Conservation (phyloP, 371 early-diverging fungal species). For the Umbelopsis sp. region DNA sequence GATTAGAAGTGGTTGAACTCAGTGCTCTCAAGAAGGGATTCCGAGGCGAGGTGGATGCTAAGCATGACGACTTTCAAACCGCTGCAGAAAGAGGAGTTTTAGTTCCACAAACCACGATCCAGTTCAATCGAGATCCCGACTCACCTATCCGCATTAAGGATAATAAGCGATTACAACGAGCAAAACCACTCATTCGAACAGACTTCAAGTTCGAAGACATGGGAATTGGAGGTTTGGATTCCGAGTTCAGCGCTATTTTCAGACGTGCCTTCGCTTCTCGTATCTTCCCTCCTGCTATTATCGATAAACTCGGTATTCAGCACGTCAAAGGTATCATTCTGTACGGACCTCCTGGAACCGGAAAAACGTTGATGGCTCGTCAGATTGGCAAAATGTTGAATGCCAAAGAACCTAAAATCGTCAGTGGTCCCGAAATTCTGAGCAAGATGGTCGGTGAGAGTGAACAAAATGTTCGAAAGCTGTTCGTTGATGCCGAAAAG, state of each 20-base stretch:
- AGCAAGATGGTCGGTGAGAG: constrained; percentile 99
- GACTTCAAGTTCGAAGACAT: constrained; percentile 98
- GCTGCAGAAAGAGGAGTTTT: constrained; percentile 69
- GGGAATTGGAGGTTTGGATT: constrained; percentile 99
- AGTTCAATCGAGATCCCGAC: constrained; percentile 70
- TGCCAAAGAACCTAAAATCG: constrained; percentile 95
- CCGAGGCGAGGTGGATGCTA: constrained; percentile 47
- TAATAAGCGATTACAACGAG: constrained; percentile 56
- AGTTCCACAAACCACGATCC: constrained; percentile 69
- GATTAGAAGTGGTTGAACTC: constrained; percentile 65
- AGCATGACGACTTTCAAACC: constrained; percentile 21
- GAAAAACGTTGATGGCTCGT: constrained; percentile 99
- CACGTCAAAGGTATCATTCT: constrained; percentile 90
- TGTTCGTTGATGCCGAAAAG: constrained; percentile 97
- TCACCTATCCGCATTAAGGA: constrained; percentile 81
- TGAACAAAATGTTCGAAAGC: constrained; percentile 98
- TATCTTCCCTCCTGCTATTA: constrained; percentile 95
- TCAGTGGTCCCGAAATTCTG: constrained; percentile 98
- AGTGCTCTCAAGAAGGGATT: constrained; percentile 52
- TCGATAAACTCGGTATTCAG: constrained; percentile 96
- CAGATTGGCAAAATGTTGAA: constrained; percentile 99
- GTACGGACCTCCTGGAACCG: constrained; percentile 98
- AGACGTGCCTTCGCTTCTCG: constrained; percentile 99
- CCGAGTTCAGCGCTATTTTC: constrained; percentile 97
- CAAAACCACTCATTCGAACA: constrained; percentile 83